Conservation (phyloP, 1,284 basidiomycete species). For the Tilletia indica region DNA sequence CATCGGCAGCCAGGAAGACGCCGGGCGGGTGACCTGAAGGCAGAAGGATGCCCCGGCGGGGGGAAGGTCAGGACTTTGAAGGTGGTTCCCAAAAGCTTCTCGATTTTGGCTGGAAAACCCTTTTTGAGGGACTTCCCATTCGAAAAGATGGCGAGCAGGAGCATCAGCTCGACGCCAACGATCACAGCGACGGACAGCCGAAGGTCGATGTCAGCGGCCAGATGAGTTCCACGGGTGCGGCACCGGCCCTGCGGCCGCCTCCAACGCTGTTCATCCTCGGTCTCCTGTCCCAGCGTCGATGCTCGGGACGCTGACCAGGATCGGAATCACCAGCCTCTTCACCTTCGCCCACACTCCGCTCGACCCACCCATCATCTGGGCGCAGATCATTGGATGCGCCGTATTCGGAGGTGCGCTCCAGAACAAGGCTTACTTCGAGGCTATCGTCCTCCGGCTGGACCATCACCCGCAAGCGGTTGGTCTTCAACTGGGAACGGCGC, state of each 20-base stretch:
- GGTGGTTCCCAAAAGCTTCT: too few relatives aligned
- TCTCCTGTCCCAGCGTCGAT: conserved; percentile 12
- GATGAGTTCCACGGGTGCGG: too few relatives aligned
- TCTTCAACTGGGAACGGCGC: conserved; percentile 70
- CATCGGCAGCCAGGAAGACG: too few relatives aligned
- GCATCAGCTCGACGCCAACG: too few relatives aligned
- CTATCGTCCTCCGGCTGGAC: background rate
- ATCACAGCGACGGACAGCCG: too few relatives aligned
- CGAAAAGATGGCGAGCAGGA: too few relatives aligned
- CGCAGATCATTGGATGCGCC: conserved; percentile 83
- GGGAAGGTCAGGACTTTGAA: too few relatives aligned
- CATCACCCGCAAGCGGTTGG: background rate
- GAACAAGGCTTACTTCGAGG: conserved; percentile 13
- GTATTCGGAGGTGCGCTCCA: conserved; percentile 72
- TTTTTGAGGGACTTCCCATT: too few relatives aligned
- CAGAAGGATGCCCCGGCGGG: too few relatives aligned
- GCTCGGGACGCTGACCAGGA: conserved; percentile 10
- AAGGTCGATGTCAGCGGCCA: too few relatives aligned
- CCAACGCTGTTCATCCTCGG: background rate
- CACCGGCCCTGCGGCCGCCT: background rate
- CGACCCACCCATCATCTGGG: conserved; percentile 75
- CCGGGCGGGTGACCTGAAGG: too few relatives aligned
- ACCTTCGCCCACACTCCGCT: background rate
- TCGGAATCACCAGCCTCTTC: background rate
- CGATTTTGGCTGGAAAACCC: too few relatives aligned